Percentiles rank a stretch among this genome's conserved stretches.
phyloP scores from a whole-genome alignment of 345 rosid species.

The Populus deltoides region DNA sequence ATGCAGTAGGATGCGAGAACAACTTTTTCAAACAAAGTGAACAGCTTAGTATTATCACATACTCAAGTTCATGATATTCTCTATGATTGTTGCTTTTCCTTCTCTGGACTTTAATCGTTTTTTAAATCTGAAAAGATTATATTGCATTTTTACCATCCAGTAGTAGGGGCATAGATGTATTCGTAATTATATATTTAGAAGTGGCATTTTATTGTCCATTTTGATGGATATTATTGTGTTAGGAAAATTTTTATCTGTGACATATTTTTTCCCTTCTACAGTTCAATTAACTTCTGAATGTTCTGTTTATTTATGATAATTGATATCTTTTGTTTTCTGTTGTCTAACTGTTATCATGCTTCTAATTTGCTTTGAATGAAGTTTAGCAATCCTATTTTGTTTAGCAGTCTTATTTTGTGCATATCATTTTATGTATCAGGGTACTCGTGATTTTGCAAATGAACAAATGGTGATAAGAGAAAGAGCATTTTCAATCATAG shows the following conservation, averaged over 20 bases:
- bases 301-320: neutral
- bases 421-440: slow-evolving; percentile 39
- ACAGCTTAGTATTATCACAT: too few relatives aligned
- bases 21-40: too few relatives aligned
- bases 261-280: neutral
- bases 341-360: neutral
- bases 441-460: slow-evolving; percentile 86
- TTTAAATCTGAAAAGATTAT: too few relatives aligned
- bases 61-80: too few relatives aligned
- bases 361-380: slow-evolving; percentile 4
- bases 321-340: neutral
- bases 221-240: neutral
- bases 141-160: too few relatives aligned
- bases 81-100: too few relatives aligned
- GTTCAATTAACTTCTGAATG: neutral
- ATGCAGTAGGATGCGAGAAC: too few relatives aligned
- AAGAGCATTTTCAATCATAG: slow-evolving; percentile 71
- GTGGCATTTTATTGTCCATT: neutral
- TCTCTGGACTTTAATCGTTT: too few relatives aligned
- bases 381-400: neutral
- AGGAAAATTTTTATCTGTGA: neutral
- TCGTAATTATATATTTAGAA: neutral
- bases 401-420: slow-evolving; percentile 1
- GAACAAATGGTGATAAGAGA: slow-evolving; percentile 83
- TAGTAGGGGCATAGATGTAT: neutral